phyloP scores from a whole-genome alignment of 1,139 yeast species.

The Lodderomyces parapsilosis region DNA sequence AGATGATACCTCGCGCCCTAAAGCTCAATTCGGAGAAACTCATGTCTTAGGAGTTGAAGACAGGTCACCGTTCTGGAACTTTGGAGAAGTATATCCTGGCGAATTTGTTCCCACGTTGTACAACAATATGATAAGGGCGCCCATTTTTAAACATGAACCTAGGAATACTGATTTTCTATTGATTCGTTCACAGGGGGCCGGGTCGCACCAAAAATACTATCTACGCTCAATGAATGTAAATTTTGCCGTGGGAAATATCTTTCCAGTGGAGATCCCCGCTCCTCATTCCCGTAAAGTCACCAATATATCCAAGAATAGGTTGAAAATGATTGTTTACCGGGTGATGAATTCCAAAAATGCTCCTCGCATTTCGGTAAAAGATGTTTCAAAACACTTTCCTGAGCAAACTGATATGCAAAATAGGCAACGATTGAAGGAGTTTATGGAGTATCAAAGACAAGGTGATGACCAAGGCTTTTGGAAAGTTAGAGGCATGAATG shows the following conservation, averaged over 20 bases:
- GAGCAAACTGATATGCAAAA: slow-evolving; percentile 98
- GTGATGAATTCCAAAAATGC: slow-evolving; percentile 76
- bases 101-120: slow-evolving; percentile 90
- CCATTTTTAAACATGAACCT: slow-evolving; percentile 84
- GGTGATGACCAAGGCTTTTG: slow-evolving; percentile 96
- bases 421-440: slow-evolving; percentile 91
- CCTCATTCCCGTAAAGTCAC: slow-evolving; percentile 97
- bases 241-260: slow-evolving; percentile 88
- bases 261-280: slow-evolving; percentile 96
- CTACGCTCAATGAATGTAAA: slow-evolving; percentile 68
- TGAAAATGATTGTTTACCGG: slow-evolving; percentile 91
- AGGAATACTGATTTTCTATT: slow-evolving; percentile 78
- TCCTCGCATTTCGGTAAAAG: slow-evolving; percentile 79
- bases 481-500: slow-evolving; percentile 71
- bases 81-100: slow-evolving; percentile 95
- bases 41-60: slow-evolving; percentile 94
- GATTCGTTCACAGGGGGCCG: slow-evolving; percentile 79
- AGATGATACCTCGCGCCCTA: slow-evolving; percentile 85
- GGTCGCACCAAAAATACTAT: slow-evolving; percentile 50
- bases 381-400: slow-evolving; percentile 90
- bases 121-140: slow-evolving; percentile 90
- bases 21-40: slow-evolving; percentile 88
- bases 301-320: slow-evolving; percentile 83
- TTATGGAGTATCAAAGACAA: slow-evolving; percentile 94
- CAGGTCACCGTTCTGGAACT: slow-evolving; percentile 97